Base-by-base conservation (phyloP, 441 rosid genomes). In the Erodium trifolium region DNA sequence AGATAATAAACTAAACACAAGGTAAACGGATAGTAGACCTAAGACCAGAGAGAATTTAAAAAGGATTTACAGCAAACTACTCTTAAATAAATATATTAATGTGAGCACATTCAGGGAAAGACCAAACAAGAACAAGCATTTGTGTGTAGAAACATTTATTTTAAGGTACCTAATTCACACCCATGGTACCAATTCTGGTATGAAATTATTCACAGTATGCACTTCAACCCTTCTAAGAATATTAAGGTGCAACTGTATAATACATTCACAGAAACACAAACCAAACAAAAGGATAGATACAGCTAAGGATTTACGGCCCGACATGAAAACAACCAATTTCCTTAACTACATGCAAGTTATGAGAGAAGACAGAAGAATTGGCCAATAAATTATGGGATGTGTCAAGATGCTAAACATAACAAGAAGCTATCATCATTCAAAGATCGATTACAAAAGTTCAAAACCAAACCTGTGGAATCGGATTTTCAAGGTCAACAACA, bases 381-480 rank as follows among this genome's bases (percentile, higher is more conserved):
- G 17, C 62, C 62, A 55, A 55, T 2, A 16, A 16, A 55, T 47
- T 13, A 45, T 31, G 31, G 63, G 63, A 65, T 65, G 13, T 57
- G 63, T 18, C 7, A 17, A 19, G 63, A 8, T 57, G 63, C 19
- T 55, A 55, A 55, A 17, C 65, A 1, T 19, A 23, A 19, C 65
- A 17, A 19, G 29, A 8, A 17, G 63, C 63, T 53, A 69, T 16
- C 35, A 18, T 12, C 39, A 53, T 60, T 68, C 3, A 55, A 53
- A 63, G 31, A 70, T 45, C 17, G 68, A 51, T 73, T 7, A 17
- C 29, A 69, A 31, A 67, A 68, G 39, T 69, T 35, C 63, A 39
- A 62, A 72, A 3, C 37, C 23, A 57, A 35, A 87, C 90, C 92
- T 87, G 78, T 41, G 79, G 67, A 70, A 68, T 73, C 65, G 67